Percentiles rank a stretch among this genome's conserved stretches.
Conservation (phyloP, 2,329 filamentous ascomycete species). For the Aspergillus sp. region DNA sequence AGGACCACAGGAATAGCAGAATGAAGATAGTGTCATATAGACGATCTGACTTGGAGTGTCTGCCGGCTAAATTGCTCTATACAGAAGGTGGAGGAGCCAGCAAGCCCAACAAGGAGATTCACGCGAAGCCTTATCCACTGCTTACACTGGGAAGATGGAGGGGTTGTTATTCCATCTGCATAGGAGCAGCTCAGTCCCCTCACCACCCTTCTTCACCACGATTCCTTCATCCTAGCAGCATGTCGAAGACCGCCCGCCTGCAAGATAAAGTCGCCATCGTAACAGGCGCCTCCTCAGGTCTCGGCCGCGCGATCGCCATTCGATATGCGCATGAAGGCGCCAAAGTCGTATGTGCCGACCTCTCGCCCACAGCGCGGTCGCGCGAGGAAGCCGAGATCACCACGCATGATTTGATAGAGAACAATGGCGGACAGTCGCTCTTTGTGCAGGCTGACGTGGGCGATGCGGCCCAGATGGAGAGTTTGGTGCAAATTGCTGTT, state of each 20-base stretch:
- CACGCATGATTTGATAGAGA: slow-evolving; percentile 43
- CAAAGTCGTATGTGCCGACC: slow-evolving; percentile 45
- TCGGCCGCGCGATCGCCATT: slow-evolving; percentile 49
- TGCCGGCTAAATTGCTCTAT: background rate
- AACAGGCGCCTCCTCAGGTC: slow-evolving; percentile 49
- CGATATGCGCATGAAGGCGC: slow-evolving; percentile 45
- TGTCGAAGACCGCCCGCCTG: slow-evolving; percentile 18
- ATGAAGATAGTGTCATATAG: too few species aligned
- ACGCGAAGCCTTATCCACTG: too few species aligned
- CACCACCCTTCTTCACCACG: background rate
- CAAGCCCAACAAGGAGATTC: too few species aligned
- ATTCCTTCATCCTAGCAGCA: background rate
- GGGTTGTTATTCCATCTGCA: too few species aligned
- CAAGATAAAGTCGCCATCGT: slow-evolving; percentile 43
- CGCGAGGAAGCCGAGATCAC: slow-evolving; percentile 24
- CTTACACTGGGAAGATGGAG: too few species aligned
- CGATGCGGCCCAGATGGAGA: slow-evolving; percentile 35
- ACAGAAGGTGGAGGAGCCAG: background rate
- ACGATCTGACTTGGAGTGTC: too few species aligned
- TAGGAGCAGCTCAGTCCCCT: too few species aligned
- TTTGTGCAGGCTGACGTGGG: slow-evolving; percentile 50
- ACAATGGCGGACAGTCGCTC: slow-evolving; percentile 36
- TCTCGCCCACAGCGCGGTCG: slow-evolving; percentile 23
- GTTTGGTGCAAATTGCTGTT: slow-evolving; percentile 37
- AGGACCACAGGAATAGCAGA: background rate